Percentiles rank a stretch among this genome's conserved stretches.
These are phyloP conservation scores for Raddia distichophylla DNA, from an alignment of 176 grass and related monocot species.

Conservation along the genomic window DNA sequence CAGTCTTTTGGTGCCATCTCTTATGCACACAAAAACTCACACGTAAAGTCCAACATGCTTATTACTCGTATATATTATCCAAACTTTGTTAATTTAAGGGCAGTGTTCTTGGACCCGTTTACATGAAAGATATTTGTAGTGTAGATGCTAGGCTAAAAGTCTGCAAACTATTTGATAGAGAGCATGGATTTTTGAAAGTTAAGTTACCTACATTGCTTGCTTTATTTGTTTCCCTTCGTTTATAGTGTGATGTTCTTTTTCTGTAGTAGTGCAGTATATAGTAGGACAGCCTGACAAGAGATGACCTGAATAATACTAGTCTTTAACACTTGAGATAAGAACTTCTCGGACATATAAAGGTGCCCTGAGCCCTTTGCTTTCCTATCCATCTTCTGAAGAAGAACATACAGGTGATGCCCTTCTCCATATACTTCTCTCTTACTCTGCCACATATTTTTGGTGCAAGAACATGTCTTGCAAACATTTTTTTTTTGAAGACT, in stretches of 20 bases:
- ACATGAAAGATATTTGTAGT: background rate
- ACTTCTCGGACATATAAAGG: slow-evolving; percentile 45
- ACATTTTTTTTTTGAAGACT: background rate
- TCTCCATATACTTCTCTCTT: slow-evolving; percentile 9
- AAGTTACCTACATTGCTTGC: background rate
- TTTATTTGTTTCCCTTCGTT: background rate
- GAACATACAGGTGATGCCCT: slow-evolving; percentile 35
- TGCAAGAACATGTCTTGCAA: slow-evolving; percentile 23
- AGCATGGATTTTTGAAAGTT: slow-evolving; percentile 5
- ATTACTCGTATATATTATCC: background rate
- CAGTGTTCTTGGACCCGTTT: slow-evolving; percentile 18
- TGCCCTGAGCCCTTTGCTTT: background rate
- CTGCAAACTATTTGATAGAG: background rate
- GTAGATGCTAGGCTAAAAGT: background rate
- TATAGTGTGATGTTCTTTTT: background rate
- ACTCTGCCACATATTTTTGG: background rate
- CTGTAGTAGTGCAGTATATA: background rate
- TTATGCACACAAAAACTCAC: slow-evolving; percentile 22
- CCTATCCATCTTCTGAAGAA: slow-evolving; percentile 29
- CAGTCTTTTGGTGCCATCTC: slow-evolving; percentile 27
- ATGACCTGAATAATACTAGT: background rate
- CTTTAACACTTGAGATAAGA: slow-evolving; percentile 5
- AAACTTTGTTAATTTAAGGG: background rate
- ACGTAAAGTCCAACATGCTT: slow-evolving; percentile 2
- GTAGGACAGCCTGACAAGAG: slow-evolving; percentile 34